phyloP scores from a whole-genome alignment of 148 eudicot species.

The Simmondsia chinensis region DNA sequence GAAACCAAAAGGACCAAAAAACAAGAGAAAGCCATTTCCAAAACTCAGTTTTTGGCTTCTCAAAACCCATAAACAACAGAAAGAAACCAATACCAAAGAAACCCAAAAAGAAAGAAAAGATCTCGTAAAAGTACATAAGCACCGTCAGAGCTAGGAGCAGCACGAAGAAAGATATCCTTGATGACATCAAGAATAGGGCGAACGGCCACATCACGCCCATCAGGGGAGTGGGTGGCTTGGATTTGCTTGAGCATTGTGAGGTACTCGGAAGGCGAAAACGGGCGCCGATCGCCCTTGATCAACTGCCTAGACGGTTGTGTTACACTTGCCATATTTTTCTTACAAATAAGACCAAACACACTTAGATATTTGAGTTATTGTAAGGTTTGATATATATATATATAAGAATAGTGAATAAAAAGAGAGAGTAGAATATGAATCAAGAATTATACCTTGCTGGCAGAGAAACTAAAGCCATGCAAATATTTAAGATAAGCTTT shows the following conservation, averaged over 20 bases:
- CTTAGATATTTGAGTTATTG: too few relatives aligned
- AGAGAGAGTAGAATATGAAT: slow-evolving; percentile 27
- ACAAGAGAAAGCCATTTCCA: too few relatives aligned
- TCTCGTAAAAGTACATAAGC: slow-evolving; percentile 20
- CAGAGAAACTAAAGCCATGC: slow-evolving; percentile 31
- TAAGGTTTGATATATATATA: slow-evolving; percentile 17
- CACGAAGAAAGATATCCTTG: slow-evolving; percentile 21
- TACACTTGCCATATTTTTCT: slow-evolving; percentile 11
- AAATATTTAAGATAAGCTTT: slow-evolving; percentile 20
- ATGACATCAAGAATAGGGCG: slow-evolving; percentile 15
- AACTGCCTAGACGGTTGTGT: slow-evolving; percentile 24
- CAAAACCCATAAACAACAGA: neutral
- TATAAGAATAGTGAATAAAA: neutral
- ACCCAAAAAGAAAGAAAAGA: neutral
- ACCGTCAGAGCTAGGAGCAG: slow-evolving; percentile 20
- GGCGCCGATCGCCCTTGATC: slow-evolving; percentile 17
- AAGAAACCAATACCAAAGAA: too few relatives aligned
- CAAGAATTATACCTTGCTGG: slow-evolving; percentile 95
- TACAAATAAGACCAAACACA: neutral
- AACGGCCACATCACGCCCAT: slow-evolving; percentile 14
- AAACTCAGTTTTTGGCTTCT: too few relatives aligned
- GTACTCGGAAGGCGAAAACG: slow-evolving; percentile 16
- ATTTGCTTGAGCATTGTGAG: slow-evolving; percentile 17
- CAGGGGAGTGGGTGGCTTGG: slow-evolving; percentile 21
- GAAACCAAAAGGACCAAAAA: too few relatives aligned